Base-by-base conservation (phyloP, 768 basidiomycete genomes). In the Lactarius hatsudake region DNA sequence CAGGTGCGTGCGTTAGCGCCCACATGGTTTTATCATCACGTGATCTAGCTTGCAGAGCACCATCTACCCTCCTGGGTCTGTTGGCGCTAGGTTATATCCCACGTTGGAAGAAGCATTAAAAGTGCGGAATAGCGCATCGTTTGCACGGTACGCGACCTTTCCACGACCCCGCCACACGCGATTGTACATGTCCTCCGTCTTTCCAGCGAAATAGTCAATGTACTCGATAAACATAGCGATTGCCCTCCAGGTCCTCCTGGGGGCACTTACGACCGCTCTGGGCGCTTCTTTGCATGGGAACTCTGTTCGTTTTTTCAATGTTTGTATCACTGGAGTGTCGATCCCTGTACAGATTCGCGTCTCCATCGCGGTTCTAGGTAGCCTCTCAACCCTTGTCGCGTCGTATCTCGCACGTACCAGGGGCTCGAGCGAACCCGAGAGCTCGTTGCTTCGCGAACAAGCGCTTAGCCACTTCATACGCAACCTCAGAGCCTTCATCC, bases 331-430 rank as follows among this genome's bases (percentile, higher is more conserved):
- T 13, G 12, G 15, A 28, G 5, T 18, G 28, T 3, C 34, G 28
- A 57, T 23, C 12, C 38, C 13, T 23, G 18, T 8, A 79, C 78
- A 75, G 76, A 3, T 77, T 79, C 40, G 64, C 4, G n/a, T 81
- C 51, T 73, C 75, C 17, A 78, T 77, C 18, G 70, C 81, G 6
- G 53, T 81, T 48, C 75, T 83, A 45, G 81, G 89, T 38, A 88
- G 85, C 23, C 64, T 88, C 18, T 75, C 88, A 1, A 91, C 89
- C 0, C 23, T 90, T 26, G 82, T 86, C 15, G 88, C 89, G 30
- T 86, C 88, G 6, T 90, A 87, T 74, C 80, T 91, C 36, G 89
- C 89, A 3, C 83, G 85, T 17, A 81, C 83, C n/a, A 83, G 88
- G 30, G 88, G 88, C 15, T 86, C 87, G 0, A 82, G 83, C 56